Conservation (phyloP, 495 filamentous ascomycete genomes). For the Pseudotulostoma volvatum region DNA sequence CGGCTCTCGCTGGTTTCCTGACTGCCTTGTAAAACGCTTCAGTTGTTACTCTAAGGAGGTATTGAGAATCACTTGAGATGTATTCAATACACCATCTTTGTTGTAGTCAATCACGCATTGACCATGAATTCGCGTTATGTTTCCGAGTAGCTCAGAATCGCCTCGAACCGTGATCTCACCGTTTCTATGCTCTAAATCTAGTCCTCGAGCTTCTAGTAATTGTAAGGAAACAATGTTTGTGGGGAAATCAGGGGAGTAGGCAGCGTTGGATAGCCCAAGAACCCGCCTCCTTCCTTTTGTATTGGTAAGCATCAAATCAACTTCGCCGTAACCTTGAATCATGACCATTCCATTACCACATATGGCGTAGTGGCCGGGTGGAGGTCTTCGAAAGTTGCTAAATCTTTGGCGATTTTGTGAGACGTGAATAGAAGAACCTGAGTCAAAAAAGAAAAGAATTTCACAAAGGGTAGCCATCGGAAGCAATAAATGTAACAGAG, state of each 20-base stretch:
- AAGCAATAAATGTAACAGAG: neutral
- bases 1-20: neutral
- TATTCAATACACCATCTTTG: neutral
- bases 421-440: neutral
- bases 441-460: neutral
- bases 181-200: no score
- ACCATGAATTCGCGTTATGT: neutral
- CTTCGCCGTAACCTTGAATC: neutral
- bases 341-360: neutral
- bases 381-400: neutral
- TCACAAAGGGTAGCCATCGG: neutral
- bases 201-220: neutral
- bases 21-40: neutral
- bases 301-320: neutral
- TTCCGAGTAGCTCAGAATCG: neutral
- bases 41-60: neutral
- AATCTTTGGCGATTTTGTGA: neutral
- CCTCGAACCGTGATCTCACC: no score
- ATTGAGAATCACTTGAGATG: neutral
- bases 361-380: neutral
- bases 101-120: neutral
- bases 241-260: neutral
- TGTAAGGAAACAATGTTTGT: neutral
- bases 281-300: neutral
- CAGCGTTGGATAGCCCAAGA: neutral